Conservation (phyloP, 2,329 filamentous ascomycete genomes). For the Penicillium sp. region DNA sequence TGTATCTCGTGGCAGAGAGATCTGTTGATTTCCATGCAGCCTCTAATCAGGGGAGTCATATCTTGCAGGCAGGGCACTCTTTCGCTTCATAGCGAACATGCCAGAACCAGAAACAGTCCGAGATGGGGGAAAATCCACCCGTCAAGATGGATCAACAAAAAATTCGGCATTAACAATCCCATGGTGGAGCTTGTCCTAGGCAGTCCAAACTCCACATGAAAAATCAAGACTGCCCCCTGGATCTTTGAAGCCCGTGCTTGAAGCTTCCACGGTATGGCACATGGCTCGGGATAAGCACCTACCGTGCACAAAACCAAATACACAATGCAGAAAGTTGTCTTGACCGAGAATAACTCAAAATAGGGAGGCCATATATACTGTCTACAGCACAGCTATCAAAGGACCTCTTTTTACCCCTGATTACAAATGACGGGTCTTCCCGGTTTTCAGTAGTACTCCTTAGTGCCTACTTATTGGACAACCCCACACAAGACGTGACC, state of each 20-base stretch:
- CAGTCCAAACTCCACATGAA: conserved; percentile 1
- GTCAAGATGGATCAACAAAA: neutral
- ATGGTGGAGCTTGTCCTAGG: neutral
- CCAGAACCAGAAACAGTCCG: neutral
- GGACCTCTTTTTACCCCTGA: neutral
- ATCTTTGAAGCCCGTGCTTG: neutral
- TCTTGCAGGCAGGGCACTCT: neutral
- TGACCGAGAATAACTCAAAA: neutral
- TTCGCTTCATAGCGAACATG: conserved; percentile 1
- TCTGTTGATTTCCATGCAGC: neutral
- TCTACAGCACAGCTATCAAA: neutral
- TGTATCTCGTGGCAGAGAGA: neutral
- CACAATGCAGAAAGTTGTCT: neutral
- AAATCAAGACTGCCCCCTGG: neutral
- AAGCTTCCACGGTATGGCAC: neutral
- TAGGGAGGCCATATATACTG: neutral
- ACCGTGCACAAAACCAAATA: too few species aligned
- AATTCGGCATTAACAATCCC: conserved; percentile 5
- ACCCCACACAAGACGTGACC: neutral
- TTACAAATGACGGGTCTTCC: neutral
- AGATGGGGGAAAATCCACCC: neutral
- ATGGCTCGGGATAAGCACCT: neutral
- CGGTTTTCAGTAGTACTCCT: neutral
- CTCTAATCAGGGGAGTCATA: neutral
- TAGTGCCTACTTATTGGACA: neutral